phyloP scores from a whole-genome alignment of 345 rosid genomes.

The Jatropha curcas region DNA sequence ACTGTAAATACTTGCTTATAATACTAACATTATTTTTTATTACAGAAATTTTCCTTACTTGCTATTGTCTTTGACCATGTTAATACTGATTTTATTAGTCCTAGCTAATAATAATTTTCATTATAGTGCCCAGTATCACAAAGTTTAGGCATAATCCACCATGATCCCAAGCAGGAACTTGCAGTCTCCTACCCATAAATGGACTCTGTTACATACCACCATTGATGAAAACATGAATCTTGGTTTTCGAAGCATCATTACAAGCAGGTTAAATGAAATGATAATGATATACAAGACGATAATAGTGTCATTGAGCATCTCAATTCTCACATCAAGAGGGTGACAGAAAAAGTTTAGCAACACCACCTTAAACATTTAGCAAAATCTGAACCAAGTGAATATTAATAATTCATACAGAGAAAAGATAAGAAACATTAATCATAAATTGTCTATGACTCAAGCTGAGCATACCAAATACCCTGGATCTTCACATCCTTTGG shows the following conservation, averaged over 20 bases:
- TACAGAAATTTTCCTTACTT: no score
- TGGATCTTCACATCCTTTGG: conserved; percentile 97
- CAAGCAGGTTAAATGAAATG: background rate
- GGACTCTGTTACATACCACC: background rate
- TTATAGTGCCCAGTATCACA: no score
- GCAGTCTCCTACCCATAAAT: no score
- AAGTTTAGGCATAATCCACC: no score
- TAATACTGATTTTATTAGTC: no score
- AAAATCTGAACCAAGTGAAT: conserved; percentile 39
- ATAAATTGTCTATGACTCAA: conserved; percentile 61
- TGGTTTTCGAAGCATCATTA: conserved; percentile 12
- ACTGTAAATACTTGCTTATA: no score
- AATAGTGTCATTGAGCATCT: conserved; percentile 22
- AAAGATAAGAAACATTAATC: no score
- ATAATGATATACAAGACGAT: conserved; percentile 31
- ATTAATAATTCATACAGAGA: conserved; percentile 14
- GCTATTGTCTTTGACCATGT: no score
- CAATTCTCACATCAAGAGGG: no score
- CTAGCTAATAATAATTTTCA: no score
- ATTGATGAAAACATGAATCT: background rate
- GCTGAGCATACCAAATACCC: conserved; percentile 97
- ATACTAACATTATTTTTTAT: no score
- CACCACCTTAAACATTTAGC: conserved; percentile 32
- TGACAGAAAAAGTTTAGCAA: conserved; percentile 33
- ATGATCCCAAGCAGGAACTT: no score